A percentile compares a stretch with the other conserved stretches of the same genome.
These are phyloP conservation scores for Pelagophyceae sp. DNA, from an alignment of 352 stramenopile genomes.

Conservation along the genomic window DNA sequence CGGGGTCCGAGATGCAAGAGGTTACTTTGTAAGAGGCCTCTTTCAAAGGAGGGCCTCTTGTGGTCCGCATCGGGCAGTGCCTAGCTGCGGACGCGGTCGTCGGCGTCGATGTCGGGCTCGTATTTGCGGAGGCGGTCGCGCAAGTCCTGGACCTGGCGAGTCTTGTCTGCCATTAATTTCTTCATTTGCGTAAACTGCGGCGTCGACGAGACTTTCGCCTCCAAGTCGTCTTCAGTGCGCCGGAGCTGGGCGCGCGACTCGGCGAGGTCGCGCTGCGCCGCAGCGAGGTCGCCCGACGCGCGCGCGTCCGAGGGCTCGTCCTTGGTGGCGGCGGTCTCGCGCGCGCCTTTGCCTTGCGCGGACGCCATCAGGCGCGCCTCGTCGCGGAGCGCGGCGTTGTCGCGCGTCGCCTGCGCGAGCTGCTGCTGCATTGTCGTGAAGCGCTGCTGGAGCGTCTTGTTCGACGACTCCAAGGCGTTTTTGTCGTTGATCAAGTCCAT, in stretches of 20 bases:
- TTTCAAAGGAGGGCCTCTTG: no score
- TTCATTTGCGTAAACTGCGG: slow-evolving; percentile 1
- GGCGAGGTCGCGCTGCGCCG: background rate
- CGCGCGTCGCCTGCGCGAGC: background rate
- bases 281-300: background rate
- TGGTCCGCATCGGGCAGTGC: no score
- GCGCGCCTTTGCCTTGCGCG: background rate
- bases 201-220: slow-evolving; percentile 1
- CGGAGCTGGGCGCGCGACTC: background rate
- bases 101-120: background rate
- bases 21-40: no score
- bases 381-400: background rate
- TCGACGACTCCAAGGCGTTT: background rate
- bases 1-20: no score
- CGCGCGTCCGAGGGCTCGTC: background rate
- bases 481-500: background rate
- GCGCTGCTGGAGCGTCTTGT: slow-evolving; percentile 11
- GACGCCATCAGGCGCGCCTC: background rate
- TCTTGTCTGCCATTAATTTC: background rate
- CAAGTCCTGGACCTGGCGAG: background rate
- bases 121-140: background rate
- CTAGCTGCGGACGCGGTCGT: slow-evolving; percentile 10
- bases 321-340: background rate
- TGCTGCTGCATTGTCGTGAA: background rate
- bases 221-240: background rate